Base-by-base conservation (phyloP, 441 rosid genomes). In the Populus hybrid region DNA sequence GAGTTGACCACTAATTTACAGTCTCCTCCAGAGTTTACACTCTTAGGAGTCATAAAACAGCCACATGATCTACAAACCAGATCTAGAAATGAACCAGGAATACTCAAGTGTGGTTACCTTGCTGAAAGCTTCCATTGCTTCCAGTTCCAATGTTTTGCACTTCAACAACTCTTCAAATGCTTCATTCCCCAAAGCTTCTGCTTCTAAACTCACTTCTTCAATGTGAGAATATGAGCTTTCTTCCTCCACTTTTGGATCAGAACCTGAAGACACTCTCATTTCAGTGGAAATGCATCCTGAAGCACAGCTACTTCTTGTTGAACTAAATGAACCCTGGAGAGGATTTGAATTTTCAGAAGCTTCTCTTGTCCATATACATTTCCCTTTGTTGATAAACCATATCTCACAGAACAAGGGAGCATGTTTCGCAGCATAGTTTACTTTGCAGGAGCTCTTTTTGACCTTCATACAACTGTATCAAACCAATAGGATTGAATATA, bases 381-480 rank as follows among this genome's bases (percentile, higher is more conserved):
- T 87, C 69, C 94, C 93, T 84, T 88, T 92, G 81, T 86, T 83
- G 57, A 92, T 82, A 79, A 90, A 87, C 89, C 88, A 87, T 79
- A 92, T 85, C 85, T 89, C 90, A 79, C 93, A 89, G 78, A 82
- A 86, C 11, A 69, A 8, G 0, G 94, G 92, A 71, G 85, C 90
- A 74, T 81, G 70, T 85, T 81, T 89, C 1, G 85, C 88, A 32
- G 82, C 86, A 81, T 85, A 90, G 67, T 77, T 81, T 10, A 82
- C 89, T 85, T 86, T 89, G 36, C 75, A 77, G 75, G 91, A 85
- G 82, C 86, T 78, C 82, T 69, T 86, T 82, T 86, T 89, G 65
- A 84, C 84, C 85, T 83, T 87, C 78, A 84, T 73, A 81, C 90
- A 88, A 80, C 97, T 92, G 84, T 73, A 85, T 35, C 16, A 35